Evolutionary conservation across 768 basidiomycete species (phyloP).

Genomic region (Dentipellis sp.): DNA sequence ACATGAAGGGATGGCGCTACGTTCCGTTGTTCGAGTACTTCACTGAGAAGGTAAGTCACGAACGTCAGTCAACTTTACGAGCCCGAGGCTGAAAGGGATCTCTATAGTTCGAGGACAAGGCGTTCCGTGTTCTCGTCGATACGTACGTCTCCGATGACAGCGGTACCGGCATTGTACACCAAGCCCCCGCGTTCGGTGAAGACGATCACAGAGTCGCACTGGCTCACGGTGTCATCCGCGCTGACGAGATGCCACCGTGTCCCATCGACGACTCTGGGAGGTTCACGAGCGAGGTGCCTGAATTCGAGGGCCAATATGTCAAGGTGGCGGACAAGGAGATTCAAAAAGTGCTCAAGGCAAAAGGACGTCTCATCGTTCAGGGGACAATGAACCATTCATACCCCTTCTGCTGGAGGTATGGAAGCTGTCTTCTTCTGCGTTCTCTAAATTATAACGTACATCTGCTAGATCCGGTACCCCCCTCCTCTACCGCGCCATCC

Average conservation of each 20-base stretch:
- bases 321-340: constrained; percentile 97
- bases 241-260: constrained; percentile 93
- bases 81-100: not conserved
- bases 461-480: constrained; percentile 81
- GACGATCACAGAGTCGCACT: constrained; percentile 95
- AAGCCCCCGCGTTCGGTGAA: constrained; percentile 97
- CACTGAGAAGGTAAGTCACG: constrained; percentile 66
- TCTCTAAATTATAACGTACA: not conserved
- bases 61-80: not conserved
- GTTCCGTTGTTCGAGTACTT: constrained; percentile 95
- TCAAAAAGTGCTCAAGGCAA: constrained; percentile 80
- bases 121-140: constrained; percentile 83
- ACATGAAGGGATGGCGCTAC: constrained; percentile 96
- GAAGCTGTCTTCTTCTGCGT: not conserved
- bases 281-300: constrained; percentile 84
- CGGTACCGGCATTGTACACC: constrained; percentile 98
- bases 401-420: constrained; percentile 94
- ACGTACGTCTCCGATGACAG: constrained; percentile 89
- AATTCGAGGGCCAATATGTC: constrained; percentile 81
- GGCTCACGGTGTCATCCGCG: constrained; percentile 69
- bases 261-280: constrained; percentile 86
- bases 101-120: constrained; percentile 77
- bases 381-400: constrained; percentile 85
- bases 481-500: constrained; percentile 91
- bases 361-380: constrained; percentile 82